phyloP scores from a whole-genome alignment of 2,329 filamentous ascomycete species.

The Hawksworthiomyces lignivorus region DNA sequence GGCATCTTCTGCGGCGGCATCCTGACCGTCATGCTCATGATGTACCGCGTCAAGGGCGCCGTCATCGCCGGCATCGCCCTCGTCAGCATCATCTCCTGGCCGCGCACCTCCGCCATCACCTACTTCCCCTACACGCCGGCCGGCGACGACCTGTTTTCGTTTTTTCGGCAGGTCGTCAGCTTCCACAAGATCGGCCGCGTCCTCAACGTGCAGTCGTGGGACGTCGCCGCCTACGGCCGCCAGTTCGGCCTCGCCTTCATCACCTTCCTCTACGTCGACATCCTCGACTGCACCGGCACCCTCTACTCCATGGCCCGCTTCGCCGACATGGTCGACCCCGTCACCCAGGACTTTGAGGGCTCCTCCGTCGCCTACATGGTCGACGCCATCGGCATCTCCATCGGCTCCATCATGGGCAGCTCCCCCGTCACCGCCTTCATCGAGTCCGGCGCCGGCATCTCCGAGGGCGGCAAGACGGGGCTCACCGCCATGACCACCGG shows the following conservation, averaged over 20 bases:
- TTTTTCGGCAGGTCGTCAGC: constrained; percentile 64
- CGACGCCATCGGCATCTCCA: constrained; percentile 63
- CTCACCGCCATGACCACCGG: constrained; percentile 64
- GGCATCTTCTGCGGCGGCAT: too few species aligned
- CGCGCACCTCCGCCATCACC: constrained; percentile 53
- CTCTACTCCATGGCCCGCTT: constrained; percentile 78
- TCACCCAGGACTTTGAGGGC: constrained; percentile 79
- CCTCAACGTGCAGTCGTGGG: constrained; percentile 60
- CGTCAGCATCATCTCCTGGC: constrained; percentile 69
- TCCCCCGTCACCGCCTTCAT: constrained; percentile 70
- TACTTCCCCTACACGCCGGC: constrained; percentile 61
- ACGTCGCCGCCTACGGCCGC: constrained; percentile 46
- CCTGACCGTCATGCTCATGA: constrained; percentile 72
- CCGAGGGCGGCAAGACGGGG: constrained; percentile 66
- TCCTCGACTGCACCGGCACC: constrained; percentile 70
- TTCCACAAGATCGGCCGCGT: constrained; percentile 63
- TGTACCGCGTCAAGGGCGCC: constrained; percentile 66
- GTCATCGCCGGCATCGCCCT: constrained; percentile 66
- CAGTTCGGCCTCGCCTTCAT: constrained; percentile 66
- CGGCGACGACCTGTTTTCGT: constrained; percentile 59
- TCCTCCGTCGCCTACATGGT: constrained; percentile 72
- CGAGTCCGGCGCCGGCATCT: constrained; percentile 68
- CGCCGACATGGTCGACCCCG: constrained; percentile 46
- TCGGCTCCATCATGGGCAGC: constrained; percentile 61
- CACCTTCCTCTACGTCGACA: constrained; percentile 73